Evolutionary conservation across 2,329 filamentous ascomycete species (phyloP), one percentile per base, ranked within the genome.

Genomic region (Seiridium cupressi): DNA sequence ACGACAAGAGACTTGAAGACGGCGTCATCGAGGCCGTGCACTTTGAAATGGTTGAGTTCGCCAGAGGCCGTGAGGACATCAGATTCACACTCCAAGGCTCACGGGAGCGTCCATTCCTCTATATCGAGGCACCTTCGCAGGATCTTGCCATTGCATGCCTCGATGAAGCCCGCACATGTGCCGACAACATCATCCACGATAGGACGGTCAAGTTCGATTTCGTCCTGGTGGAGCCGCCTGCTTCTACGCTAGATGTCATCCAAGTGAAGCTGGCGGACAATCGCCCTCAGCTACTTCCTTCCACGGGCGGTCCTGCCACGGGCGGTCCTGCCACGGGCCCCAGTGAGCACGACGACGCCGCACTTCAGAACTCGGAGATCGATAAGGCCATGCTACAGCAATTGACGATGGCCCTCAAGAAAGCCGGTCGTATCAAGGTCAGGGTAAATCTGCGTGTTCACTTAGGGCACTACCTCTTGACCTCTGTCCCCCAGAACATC

Each of bases 401-500:
- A 54, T 26, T 54, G 34, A n/a, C 51, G 26, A 18, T 3, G 5
- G 40, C 55, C 6, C 48, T 62, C 38, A 59, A 44, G 35, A 54
- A 54, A 31, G 51, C 51, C n/a, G 51, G 51, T 31, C 51, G 51
- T 5, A 54, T 54, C 51, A 47, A 56, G 54, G 40, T 32, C 26
- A 31, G 31, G 26, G 54, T 44, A 38, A 56, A 31, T 35, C 44
- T 62, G 5, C 34, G 42, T 3, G 60, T 60, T 26, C 36, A n/a
- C 13, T 48, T 62, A 11, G 60, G 60, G 7, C 60, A 57, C 49
- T 59, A 47, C 18, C 36, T 44, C n/a, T 18, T 62, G 18, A 48
- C n/a, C 35, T 26, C 57, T 9, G 26, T 47, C 13, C 54, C 54
- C 31, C 40, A 26, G 11, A 26, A 9, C 26, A 35, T 10, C 32